These are phyloP conservation scores for Megacollybia marginata DNA, from an alignment of 768 basidiomycete genomes.

Conservation along the genomic window DNA sequence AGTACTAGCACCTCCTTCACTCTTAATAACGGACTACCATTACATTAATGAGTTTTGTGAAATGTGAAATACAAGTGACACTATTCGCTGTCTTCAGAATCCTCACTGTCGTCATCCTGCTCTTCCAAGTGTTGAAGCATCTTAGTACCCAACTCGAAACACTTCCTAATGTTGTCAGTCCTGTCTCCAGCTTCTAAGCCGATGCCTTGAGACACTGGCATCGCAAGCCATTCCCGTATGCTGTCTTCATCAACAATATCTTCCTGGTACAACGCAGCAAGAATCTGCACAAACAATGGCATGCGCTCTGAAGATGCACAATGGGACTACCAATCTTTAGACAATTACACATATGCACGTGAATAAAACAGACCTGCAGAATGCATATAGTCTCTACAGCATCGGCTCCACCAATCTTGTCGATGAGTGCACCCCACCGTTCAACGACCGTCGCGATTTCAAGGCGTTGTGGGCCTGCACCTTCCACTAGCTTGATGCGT, in stretches of 20 bases:
- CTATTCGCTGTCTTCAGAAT: conserved; percentile 16
- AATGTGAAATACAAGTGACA: conserved; percentile 1
- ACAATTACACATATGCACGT: neutral
- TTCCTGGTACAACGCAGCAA: conserved; percentile 83
- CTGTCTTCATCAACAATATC: conserved; percentile 90
- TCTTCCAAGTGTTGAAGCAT: conserved; percentile 81
- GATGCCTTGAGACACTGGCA: conserved; percentile 45
- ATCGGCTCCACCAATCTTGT: conserved; percentile 77
- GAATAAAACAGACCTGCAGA: conserved; percentile 53
- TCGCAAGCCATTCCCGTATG: conserved; percentile 79
- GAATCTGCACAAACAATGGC: conserved; percentile 75
- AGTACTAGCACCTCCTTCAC: conserved; percentile 37
- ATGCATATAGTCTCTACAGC: conserved; percentile 71
- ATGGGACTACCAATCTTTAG: conserved; percentile 37
- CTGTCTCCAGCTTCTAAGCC: conserved; percentile 31
- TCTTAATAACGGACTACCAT: too few species aligned
- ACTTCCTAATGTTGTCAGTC: conserved; percentile 53
- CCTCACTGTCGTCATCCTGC: conserved; percentile 39
- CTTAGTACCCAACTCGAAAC: conserved; percentile 61
- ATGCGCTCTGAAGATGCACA: conserved; percentile 58
- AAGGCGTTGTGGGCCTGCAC: conserved; percentile 52
- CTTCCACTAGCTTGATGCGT: conserved; percentile 55
- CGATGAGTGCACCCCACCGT: conserved; percentile 81
- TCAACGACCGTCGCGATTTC: conserved; percentile 56
- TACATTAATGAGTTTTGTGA: too few species aligned